A percentile compares a stretch with the other conserved stretches of the same genome.
Conservation (phyloP, 2,329 filamentous ascomycete species). For the Scolecobasidium constrictum region DNA sequence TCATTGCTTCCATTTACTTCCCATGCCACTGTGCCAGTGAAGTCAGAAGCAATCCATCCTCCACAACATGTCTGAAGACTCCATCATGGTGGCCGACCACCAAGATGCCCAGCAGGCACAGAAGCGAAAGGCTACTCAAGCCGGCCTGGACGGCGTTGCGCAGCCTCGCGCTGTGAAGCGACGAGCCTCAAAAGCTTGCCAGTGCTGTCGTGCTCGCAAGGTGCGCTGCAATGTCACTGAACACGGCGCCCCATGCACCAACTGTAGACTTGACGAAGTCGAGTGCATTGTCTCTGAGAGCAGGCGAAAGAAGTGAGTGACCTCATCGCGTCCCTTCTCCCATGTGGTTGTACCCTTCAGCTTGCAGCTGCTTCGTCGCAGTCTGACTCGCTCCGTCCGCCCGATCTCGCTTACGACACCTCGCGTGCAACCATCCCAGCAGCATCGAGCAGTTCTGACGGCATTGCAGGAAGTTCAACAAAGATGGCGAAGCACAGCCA, state of each 20-base stretch:
- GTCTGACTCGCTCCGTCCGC: background rate
- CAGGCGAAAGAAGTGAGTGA: conserved; percentile 71
- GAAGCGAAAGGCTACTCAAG: conserved; percentile 49
- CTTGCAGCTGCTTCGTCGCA: background rate
- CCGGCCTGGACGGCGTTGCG: conserved; percentile 39
- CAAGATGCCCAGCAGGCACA: conserved; percentile 19
- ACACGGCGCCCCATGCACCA: conserved; percentile 72
- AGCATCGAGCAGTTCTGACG: conserved; percentile 3
- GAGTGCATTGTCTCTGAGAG: conserved; percentile 61
- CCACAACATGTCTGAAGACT: conserved; percentile 8
- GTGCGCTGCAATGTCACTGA: conserved; percentile 92
- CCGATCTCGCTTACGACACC: background rate
- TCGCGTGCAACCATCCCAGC: background rate
- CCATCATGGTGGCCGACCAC: background rate
- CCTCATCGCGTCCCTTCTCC: background rate
- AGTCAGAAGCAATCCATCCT: conserved; percentile 3
- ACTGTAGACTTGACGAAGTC: conserved; percentile 72
- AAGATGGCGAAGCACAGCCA: conserved; percentile 26
- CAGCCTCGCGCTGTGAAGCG: conserved; percentile 57
- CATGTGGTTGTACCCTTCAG: background rate
- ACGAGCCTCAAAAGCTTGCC: conserved; percentile 83
- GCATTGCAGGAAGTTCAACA: conserved; percentile 29
- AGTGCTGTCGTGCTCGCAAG: conserved; percentile 78
- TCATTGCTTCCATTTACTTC: background rate
- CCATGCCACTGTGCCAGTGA: too few species aligned